A percentile compares a stretch with the other conserved stretches of the same genome.
Evolutionary conservation across 176 grass and related monocot genomes (phyloP).

Genomic region (Carex pumila): DNA sequence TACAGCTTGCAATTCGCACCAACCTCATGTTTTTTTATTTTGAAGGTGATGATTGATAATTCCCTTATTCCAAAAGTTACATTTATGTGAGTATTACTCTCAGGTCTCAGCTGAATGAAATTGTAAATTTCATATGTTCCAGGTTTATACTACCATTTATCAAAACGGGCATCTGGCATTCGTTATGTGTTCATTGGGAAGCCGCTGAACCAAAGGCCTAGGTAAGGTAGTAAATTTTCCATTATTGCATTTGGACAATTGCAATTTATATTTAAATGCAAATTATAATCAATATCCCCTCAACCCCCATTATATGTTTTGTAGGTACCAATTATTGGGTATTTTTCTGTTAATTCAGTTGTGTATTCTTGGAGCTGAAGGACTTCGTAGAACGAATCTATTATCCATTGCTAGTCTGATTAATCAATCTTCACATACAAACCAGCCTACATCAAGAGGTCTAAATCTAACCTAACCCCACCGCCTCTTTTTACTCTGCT

Average conservation of each 20-base stretch:
- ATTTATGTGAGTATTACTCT: slow-evolving; percentile 15
- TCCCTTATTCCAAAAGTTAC: slow-evolving; percentile 22
- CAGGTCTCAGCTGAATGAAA: slow-evolving; percentile 16
- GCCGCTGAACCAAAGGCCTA: slow-evolving; percentile 88
- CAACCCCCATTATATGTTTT: slow-evolving; percentile 16
- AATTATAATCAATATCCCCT: background rate
- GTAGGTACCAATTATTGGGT: slow-evolving; percentile 95
- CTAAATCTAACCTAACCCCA: background rate
- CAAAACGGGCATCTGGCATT: slow-evolving; percentile 89
- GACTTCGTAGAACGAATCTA: slow-evolving; percentile 76
- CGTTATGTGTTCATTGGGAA: slow-evolving; percentile 98
- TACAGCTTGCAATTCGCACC: slow-evolving; percentile 75
- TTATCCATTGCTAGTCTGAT: slow-evolving; percentile 83
- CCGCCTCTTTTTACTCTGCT: slow-evolving; percentile 13
- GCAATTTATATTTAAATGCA: background rate
- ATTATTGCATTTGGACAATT: background rate
- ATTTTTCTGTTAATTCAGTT: slow-evolving; percentile 90
- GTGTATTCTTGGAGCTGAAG: slow-evolving; percentile 91
- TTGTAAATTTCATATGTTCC: slow-evolving; percentile 33
- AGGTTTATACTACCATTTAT: slow-evolving; percentile 97
- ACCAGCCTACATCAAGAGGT: slow-evolving; percentile 55
- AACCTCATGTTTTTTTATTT: slow-evolving; percentile 99
- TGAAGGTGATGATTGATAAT: slow-evolving; percentile 67
- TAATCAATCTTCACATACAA: slow-evolving; percentile 56
- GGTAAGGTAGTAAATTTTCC: slow-evolving; percentile 31